A percentile compares a stretch with the other conserved stretches of the same genome.
Evolutionary conservation across 164 flowering plant species (phyloP).

Genomic region (Liquidambar formosana): DNA sequence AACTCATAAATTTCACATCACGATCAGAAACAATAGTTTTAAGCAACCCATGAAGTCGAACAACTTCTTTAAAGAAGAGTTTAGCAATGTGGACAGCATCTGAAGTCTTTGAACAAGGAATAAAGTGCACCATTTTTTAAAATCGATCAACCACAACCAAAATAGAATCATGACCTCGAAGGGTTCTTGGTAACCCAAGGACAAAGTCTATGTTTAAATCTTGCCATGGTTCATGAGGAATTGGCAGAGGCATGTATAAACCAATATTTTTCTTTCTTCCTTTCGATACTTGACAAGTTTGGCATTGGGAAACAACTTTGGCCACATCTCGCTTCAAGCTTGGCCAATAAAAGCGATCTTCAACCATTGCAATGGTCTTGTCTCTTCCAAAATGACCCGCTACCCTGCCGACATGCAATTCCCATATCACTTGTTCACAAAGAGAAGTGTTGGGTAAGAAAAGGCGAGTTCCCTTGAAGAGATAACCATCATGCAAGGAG

Average conservation of each 20-base stretch:
- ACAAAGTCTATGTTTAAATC: not conserved
- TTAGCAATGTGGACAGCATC: not conserved
- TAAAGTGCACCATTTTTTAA: not conserved
- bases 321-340: not conserved
- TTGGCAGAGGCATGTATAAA: not conserved
- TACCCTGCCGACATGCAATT: conserved; percentile 2
- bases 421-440: not conserved
- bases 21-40: not conserved
- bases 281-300: not conserved
- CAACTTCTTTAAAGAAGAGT: not conserved
- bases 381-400: not conserved
- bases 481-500: conserved; percentile 1
- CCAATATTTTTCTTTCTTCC: conserved; percentile 5
- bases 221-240: not conserved
- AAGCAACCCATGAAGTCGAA: not conserved
- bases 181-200: not conserved
- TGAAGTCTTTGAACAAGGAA: not conserved
- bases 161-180: not conserved
- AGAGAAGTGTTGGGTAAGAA: conserved; percentile 2
- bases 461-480: not conserved
- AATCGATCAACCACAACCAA: no score
- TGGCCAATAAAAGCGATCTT: no score
- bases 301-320: not conserved
- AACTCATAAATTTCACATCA: not conserved
- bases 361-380: no score